Conservation (phyloP, 2,329 filamentous ascomycete genomes). For the Simplicillium aogashimaense region DNA sequence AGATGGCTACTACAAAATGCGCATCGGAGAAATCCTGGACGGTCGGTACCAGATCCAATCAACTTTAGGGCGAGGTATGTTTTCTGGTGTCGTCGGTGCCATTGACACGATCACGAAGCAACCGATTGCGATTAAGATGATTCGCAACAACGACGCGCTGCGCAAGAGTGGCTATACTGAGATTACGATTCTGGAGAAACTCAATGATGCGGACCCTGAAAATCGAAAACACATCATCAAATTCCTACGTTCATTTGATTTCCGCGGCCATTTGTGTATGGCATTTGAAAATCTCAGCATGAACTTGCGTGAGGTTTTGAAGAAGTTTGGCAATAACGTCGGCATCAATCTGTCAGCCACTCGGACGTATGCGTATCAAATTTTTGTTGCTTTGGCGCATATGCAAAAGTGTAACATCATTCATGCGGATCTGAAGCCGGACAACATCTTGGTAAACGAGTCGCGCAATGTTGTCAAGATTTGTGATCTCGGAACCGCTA, state of each 20-base stretch:
- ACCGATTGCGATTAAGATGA: conserved; percentile 93
- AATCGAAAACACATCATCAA: conserved; percentile 88
- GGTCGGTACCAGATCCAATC: conserved; percentile 83
- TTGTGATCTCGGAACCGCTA: conserved; percentile 93
- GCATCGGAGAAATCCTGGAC: conserved; percentile 82
- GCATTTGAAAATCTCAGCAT: conserved; percentile 92
- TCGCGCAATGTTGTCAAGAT: conserved; percentile 80
- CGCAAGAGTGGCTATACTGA: conserved; percentile 89
- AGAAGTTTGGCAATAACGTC: conserved; percentile 90
- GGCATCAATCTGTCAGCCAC: conserved; percentile 86
- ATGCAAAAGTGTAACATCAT: conserved; percentile 89
- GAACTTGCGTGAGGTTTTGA: conserved; percentile 87
- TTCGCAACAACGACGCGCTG: conserved; percentile 90
- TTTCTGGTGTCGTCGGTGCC: conserved; percentile 89
- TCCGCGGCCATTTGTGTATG: conserved; percentile 92
- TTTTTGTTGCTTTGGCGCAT: conserved; percentile 80
- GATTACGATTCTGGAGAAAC: conserved; percentile 82
- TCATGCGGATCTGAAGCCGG: conserved; percentile 92
- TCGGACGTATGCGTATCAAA: conserved; percentile 83
- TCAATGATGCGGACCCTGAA: conserved; percentile 76
- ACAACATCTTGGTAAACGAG: conserved; percentile 91
- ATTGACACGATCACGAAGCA: conserved; percentile 64
- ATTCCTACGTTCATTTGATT: conserved; percentile 80
- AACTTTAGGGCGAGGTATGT: conserved; percentile 86
- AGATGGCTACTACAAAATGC: conserved; percentile 94